Conservation (phyloP, 2,329 filamentous ascomycete genomes). For the Elsinoe fawcettii region DNA sequence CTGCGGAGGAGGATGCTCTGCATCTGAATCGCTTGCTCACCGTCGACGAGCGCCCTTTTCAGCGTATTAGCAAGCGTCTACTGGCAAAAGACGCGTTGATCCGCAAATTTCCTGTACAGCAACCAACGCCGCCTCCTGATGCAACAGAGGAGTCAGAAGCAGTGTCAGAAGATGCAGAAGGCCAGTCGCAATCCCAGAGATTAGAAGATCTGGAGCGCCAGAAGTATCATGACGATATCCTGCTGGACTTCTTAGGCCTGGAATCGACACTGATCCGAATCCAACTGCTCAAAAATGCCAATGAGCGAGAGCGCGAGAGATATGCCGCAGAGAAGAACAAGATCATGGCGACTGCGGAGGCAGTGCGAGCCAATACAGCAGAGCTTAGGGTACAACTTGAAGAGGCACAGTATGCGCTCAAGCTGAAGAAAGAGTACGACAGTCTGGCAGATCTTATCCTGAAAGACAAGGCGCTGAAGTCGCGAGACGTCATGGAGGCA, state of each 20-base stretch:
- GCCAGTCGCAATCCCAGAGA: background rate
- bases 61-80: conserved; percentile 76
- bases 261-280: conserved; percentile 80
- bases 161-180: conserved; percentile 39
- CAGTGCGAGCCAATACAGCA: conserved; percentile 66
- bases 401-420: conserved; percentile 64
- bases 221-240: conserved; percentile 74
- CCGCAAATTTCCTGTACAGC: conserved; percentile 46
- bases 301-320: conserved; percentile 71
- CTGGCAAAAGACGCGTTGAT: conserved; percentile 60
- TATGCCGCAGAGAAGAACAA: conserved; percentile 73
- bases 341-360: conserved; percentile 70
- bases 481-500: conserved; percentile 72
- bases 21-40: conserved; percentile 81
- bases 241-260: conserved; percentile 81
- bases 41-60: conserved; percentile 88
- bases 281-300: conserved; percentile 77
- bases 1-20: conserved; percentile 54
- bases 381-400: conserved; percentile 68
- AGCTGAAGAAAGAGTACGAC: conserved; percentile 77
- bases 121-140: conserved; percentile 62
- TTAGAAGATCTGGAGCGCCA: conserved; percentile 46
- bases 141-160: conserved; percentile 39
- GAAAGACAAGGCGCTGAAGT: conserved; percentile 66
- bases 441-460: conserved; percentile 82